Base-by-base conservation (phyloP, 1,284 basidiomycete genomes). In the Meira miltonrushii region DNA sequence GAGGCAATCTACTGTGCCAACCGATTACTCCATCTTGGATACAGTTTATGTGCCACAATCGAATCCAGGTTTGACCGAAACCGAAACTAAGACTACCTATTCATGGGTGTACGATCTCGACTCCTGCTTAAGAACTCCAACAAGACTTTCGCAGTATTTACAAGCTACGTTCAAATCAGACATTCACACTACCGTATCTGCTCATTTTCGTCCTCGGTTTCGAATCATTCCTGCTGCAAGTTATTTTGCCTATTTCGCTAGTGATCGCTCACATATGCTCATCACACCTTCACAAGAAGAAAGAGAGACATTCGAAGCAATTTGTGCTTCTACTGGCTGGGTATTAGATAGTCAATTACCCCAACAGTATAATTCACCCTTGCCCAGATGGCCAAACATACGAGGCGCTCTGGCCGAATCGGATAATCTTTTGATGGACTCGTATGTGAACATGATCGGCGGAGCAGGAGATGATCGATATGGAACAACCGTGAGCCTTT, bases 61-160 rank as follows among this genome's bases (percentile, higher is more conserved):
- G 6, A 33, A 33, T 33, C 3, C 28, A 33, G 8, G 28, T 8
- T 33, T 8, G 28, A 33, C 8, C 28, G 25, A 53, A 5, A 3
- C 8, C 5, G 38, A 50, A 13, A 5, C 12, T 11, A 2, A 23
- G 13, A 28, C 53, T 12, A 33, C 43, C 19, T 48, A 40, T 28
- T 51, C 57, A n/a, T 72, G 70, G 70, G 50, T 72, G 10, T 72
- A 72, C 55, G 70, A 72, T 37, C 25, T 21, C 1, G 70, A 72
- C 39, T 67, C 70, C 0, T 39, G 17, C 1, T 59, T 69, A 2
- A 56, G 21, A 13, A 41, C 2, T 39, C 28, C 46, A 8, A 48
- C 39, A 15, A 38, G 7, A 23, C 39, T n/a, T 43, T n/a, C 15
- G 37, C 11, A 8, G 5, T 39, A 19, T 25, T 38, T 15, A 17